phyloP scores from a whole-genome alignment of 2,329 filamentous ascomycete genomes.

The Ceratocystiopsis minuta region DNA sequence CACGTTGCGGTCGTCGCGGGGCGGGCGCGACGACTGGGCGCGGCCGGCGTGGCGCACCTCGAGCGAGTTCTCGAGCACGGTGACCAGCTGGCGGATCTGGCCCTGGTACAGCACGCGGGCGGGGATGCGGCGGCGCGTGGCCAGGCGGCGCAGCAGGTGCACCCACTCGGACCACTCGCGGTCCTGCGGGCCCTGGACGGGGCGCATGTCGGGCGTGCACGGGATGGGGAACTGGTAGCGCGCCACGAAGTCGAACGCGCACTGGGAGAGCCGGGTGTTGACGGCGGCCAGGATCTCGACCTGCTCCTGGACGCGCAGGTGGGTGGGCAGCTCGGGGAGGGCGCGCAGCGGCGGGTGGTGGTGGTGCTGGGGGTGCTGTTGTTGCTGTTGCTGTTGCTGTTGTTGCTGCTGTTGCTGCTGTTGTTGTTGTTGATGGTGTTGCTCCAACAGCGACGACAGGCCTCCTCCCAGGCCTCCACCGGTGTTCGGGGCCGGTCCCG shows the following conservation, averaged over 20 bases:
- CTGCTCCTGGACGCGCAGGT: conserved; percentile 68
- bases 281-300: conserved; percentile 63
- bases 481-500: too few relatives aligned
- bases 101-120: conserved; percentile 72
- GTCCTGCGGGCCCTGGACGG: conserved; percentile 55
- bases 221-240: conserved; percentile 85
- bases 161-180: conserved; percentile 89
- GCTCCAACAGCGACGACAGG: too few relatives aligned
- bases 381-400: conserved; percentile 18
- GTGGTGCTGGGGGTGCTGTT: conserved; percentile 30
- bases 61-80: conserved; percentile 71
- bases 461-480: too few relatives aligned
- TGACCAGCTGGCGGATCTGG: conserved; percentile 82
- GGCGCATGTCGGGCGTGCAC: conserved; percentile 63
- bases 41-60: conserved; percentile 77
- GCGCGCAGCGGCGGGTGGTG: conserved; percentile 64
- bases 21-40: conserved; percentile 54
- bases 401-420: conserved; percentile 37
- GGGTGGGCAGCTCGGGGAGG: conserved; percentile 64
- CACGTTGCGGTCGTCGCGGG: conserved; percentile 80
- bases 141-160: conserved; percentile 67
- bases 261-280: conserved; percentile 70
- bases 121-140: conserved; percentile 71
- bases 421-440: too few relatives aligned
- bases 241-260: conserved; percentile 77